Conservation (phyloP, 352 stramenopile species). For the Phytophthora sansomeana region DNA sequence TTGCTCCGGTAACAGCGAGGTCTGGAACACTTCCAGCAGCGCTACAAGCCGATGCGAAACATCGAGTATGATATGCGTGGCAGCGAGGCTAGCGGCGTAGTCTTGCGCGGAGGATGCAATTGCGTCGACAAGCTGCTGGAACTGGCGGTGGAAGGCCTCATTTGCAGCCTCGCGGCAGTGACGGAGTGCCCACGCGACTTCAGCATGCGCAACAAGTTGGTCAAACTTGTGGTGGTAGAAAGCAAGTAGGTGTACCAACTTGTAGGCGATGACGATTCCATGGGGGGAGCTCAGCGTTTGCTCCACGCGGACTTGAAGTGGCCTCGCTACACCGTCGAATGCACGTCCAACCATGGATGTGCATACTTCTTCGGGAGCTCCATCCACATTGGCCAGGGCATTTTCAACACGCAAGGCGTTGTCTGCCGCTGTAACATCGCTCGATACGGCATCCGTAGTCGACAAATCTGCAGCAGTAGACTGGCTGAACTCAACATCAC, state of each 20-base stretch:
- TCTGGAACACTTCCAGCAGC: conserved; percentile 69
- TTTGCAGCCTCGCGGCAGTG: conserved; percentile 55
- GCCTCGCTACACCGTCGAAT: conserved; percentile 68
- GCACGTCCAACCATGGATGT: conserved; percentile 65
- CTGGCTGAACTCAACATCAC: conserved; percentile 52
- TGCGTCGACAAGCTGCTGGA: conserved; percentile 54
- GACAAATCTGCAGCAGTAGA: conserved; percentile 2
- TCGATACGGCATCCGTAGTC: not conserved
- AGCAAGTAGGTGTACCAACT: conserved; percentile 68
- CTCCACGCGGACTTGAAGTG: conserved; percentile 71
- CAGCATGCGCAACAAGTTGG: conserved; percentile 45
- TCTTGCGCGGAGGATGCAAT: conserved; percentile 60
- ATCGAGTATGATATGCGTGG: conserved; percentile 65
- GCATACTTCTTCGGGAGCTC: conserved; percentile 13
- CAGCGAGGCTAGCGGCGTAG: conserved; percentile 65
- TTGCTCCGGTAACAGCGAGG: conserved; percentile 57
- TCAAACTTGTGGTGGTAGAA: conserved; percentile 77
- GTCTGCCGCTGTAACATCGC: not conserved
- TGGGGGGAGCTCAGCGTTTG: conserved; percentile 66
- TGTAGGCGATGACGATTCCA: conserved; percentile 67
- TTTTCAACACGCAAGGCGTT: conserved; percentile 1
- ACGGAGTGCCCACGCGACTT: conserved; percentile 43
- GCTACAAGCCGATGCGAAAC: conserved; percentile 61
- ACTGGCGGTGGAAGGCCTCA: conserved; percentile 61
- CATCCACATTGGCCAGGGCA: not conserved